These are phyloP conservation scores for Solanum arcanum DNA, from an alignment of 257 asterid genomes.

Conservation along the genomic window DNA sequence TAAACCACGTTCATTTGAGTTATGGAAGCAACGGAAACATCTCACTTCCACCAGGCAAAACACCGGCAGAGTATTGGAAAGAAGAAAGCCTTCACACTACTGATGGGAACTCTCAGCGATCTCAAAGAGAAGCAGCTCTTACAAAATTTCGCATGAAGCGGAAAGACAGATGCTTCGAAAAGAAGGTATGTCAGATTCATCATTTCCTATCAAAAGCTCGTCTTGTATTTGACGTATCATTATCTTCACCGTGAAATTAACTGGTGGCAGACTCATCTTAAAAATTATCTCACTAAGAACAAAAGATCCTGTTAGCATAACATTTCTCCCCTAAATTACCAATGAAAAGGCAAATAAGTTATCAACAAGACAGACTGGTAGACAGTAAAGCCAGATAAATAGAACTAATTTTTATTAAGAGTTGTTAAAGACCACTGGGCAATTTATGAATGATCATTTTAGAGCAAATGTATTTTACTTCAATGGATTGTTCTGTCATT, in stretches of 20 bases:
- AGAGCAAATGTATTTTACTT: background rate
- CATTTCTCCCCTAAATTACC: background rate
- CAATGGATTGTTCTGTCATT: background rate
- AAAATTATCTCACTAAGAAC: background rate
- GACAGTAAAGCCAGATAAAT: background rate
- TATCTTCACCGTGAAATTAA: background rate
- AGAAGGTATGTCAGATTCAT: conserved; percentile 47
- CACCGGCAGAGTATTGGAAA: conserved; percentile 26
- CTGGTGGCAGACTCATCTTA: background rate
- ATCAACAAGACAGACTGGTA: background rate
- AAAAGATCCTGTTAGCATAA: background rate
- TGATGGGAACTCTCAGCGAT: conserved; percentile 38
- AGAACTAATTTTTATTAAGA: background rate
- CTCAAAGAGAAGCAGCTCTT: conserved; percentile 90
- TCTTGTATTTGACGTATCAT: background rate
- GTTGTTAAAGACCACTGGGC: background rate
- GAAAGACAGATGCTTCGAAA: conserved; percentile 92
- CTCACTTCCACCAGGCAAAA: conserved; percentile 7
- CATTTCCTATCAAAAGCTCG: background rate
- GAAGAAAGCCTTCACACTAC: conserved; percentile 34
- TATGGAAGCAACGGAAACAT: conserved; percentile 25
- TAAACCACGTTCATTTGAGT: conserved; percentile 18
- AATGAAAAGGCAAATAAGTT: background rate
- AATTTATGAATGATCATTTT: background rate
- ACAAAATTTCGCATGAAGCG: conserved; percentile 76